Evolutionary conservation across 495 filamentous ascomycete genomes (phyloP).

Genomic region (Tuber indicum): DNA sequence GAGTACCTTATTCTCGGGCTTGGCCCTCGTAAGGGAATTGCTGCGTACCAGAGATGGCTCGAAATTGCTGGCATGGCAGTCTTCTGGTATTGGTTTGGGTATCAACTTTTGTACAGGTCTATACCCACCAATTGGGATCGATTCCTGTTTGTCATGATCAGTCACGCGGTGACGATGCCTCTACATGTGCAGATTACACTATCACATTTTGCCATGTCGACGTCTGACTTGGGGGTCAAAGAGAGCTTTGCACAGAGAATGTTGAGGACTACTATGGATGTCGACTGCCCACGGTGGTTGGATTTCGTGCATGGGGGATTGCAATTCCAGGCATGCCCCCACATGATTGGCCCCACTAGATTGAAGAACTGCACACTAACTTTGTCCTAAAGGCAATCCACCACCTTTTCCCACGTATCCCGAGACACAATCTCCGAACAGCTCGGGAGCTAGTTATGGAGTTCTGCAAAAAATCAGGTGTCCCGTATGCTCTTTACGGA

Average conservation of each 20-base stretch:
- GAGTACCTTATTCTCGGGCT: conserved; percentile 67
- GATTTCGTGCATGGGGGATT: conserved; percentile 95
- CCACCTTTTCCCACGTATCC: conserved; percentile 89
- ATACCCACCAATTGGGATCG: conserved; percentile 66
- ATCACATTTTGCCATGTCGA: conserved; percentile 95
- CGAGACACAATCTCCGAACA: conserved; percentile 80
- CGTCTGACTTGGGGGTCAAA: conserved; percentile 73
- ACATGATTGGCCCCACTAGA: not conserved
- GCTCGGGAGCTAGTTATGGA: conserved; percentile 77
- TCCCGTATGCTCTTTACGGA: conserved; percentile 89
- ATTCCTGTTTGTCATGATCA: conserved; percentile 71
- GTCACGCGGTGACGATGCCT: conserved; percentile 78
- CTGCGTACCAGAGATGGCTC: conserved; percentile 83
- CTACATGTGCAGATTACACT: conserved; percentile 94
- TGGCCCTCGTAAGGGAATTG: conserved; percentile 72
- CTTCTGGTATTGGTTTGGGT: conserved; percentile 95
- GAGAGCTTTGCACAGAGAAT: conserved; percentile 96
- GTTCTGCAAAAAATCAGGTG: conserved; percentile 84
- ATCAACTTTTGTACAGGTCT: conserved; percentile 67
- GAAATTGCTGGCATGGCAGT: conserved; percentile 75
- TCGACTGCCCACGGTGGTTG: conserved; percentile 90
- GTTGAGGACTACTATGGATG: conserved; percentile 96
- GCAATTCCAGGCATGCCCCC: conserved; percentile 66
- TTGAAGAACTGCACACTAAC: conserved; percentile 16
- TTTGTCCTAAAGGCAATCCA: conserved; percentile 59